Conservation (phyloP, 768 basidiomycete species). For the Paxillus rubicundulus region DNA sequence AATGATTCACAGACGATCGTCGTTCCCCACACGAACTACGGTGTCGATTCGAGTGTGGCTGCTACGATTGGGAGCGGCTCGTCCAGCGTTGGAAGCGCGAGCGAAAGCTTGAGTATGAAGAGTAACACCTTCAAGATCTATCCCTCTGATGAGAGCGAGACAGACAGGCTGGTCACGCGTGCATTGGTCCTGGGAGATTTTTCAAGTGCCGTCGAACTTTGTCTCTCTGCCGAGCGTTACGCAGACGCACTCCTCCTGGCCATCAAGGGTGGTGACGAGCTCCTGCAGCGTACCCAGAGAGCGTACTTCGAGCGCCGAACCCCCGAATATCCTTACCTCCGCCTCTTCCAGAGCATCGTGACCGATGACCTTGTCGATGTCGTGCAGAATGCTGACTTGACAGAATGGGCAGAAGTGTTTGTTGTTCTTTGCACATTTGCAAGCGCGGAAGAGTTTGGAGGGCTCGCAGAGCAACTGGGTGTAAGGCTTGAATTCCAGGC, state of each 20-base stretch:
- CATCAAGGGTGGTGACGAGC: conserved; percentile 84
- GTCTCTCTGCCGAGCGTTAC: conserved; percentile 83
- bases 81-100: conserved; percentile 74
- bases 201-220: conserved; percentile 84
- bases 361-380: conserved; percentile 90
- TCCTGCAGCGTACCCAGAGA: conserved; percentile 85
- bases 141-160: conserved; percentile 80
- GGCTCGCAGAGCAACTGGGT: conserved; percentile 90
- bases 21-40: conserved; percentile 79
- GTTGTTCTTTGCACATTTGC: conserved; percentile 97
- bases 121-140: conserved; percentile 89
- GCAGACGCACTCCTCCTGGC: conserved; percentile 95
- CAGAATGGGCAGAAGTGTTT: conserved; percentile 96
- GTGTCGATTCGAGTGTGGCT: conserved; percentile 86
- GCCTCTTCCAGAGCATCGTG: conserved; percentile 92
- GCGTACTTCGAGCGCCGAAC: conserved; percentile 89
- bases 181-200: conserved; percentile 97
- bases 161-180: conserved; percentile 85
- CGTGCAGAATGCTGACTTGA: conserved; percentile 92
- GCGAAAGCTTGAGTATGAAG: conserved; percentile 47
- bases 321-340: conserved; percentile 76
- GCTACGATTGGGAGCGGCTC: conserved; percentile 93
- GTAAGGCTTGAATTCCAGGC: conserved; percentile 86
- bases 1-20: conserved; percentile 40
- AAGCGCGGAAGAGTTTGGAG: conserved; percentile 74